Percentiles rank a stretch among this genome's conserved stretches.
Conservation (phyloP, 768 basidiomycete genomes). For the Boletus coccyginus region DNA sequence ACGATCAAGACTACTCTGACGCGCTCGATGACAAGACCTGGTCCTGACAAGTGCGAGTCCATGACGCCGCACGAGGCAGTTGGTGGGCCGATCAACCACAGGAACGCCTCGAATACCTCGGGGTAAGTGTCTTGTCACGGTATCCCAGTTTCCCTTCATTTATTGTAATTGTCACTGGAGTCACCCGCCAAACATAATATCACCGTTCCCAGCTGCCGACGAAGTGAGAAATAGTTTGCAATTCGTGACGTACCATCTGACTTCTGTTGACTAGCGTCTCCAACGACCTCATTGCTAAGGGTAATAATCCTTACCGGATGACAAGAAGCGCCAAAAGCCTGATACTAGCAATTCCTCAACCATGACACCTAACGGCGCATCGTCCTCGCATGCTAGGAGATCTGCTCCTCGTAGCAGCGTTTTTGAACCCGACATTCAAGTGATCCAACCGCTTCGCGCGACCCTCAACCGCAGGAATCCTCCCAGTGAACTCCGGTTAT, state of each 20-base stretch:
- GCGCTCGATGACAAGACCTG: constrained; percentile 7
- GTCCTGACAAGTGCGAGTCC: constrained; percentile 12
- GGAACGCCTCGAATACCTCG: constrained; percentile 28
- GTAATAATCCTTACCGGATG: constrained; percentile 11
- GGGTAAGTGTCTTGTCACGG: constrained; percentile 12
- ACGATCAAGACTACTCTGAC: constrained; percentile 10
- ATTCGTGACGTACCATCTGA: constrained; percentile 1
- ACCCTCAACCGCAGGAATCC: neutral
- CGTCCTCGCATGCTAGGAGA: neutral
- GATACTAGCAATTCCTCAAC: constrained; percentile 1
- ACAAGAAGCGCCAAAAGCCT: constrained; percentile 25
- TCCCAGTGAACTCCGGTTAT: too few relatives aligned
- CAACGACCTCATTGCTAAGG: constrained; percentile 7
- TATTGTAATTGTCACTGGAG: constrained; percentile 15
- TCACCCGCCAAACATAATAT: constrained; percentile 22
- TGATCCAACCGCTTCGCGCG: constrained; percentile 3
- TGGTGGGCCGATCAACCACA: constrained; percentile 19
- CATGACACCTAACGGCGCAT: neutral
- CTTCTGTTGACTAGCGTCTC: constrained; percentile 7
- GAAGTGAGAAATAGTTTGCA: constrained; percentile 12
- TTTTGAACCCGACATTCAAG: constrained; percentile 25
- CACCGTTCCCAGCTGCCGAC: constrained; percentile 4
- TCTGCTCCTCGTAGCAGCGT: neutral
- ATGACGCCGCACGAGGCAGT: constrained; percentile 7
- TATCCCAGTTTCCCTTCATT: constrained; percentile 3